These are phyloP conservation scores for Chalciporus pseudorubinellus DNA, from an alignment of 768 basidiomycete genomes.

Conservation along the genomic window DNA sequence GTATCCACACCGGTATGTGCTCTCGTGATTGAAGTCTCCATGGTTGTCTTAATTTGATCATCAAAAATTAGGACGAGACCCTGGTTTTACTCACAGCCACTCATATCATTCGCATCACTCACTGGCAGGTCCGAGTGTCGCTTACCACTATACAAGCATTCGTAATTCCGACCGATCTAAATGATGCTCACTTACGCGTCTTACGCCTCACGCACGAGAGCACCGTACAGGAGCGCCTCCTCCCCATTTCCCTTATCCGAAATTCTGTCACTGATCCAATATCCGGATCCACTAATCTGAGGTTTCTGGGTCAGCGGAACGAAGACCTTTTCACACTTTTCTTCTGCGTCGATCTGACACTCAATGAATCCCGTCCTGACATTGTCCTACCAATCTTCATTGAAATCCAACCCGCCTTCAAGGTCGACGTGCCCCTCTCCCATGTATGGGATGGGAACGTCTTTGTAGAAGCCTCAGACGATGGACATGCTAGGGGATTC, in stretches of 20 bases:
- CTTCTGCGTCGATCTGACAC: background rate
- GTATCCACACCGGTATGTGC: background rate
- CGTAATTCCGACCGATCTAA: background rate
- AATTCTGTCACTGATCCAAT: background rate
- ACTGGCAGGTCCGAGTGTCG: background rate
- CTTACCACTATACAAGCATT: background rate
- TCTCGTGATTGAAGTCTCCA: background rate
- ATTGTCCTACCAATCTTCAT: background rate
- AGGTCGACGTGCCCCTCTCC: background rate
- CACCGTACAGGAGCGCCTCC: background rate
- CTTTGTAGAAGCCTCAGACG: background rate
- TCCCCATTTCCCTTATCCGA: background rate
- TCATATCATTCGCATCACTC: background rate
- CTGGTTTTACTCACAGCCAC: background rate
- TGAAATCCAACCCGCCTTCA: background rate
- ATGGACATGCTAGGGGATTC: background rate
- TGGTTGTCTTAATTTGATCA: background rate
- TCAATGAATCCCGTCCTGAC: background rate
- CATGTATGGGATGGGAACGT: background rate
- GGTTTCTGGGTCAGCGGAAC: background rate
- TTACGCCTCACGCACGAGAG: background rate
- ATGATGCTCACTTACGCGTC: background rate
- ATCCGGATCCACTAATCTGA: background rate
- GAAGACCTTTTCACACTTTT: background rate
- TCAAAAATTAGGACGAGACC: background rate